These are phyloP conservation scores for Eucalyptus lansdowneana DNA, from an alignment of 345 rosid genomes.

Conservation along the genomic window DNA sequence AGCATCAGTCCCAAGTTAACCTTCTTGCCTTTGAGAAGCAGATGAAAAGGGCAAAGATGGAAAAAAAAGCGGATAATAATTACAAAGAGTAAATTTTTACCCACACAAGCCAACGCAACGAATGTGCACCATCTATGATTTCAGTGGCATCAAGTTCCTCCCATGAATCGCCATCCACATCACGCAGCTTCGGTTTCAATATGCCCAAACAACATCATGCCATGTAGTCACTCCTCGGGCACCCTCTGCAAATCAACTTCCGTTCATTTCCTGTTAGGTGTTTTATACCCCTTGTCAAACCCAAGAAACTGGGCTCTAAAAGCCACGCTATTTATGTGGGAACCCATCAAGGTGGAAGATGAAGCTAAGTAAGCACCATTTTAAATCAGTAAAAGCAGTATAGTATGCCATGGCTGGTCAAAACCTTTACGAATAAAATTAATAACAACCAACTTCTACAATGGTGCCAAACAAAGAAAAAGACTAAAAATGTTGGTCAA, in stretches of 20 bases:
- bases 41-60: neutral
- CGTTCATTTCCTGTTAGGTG: conserved; percentile 47
- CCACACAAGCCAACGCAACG: conserved; percentile 88
- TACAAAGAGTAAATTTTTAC: conserved; percentile 23
- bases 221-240: conserved; percentile 56
- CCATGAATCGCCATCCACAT: conserved; percentile 74
- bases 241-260: conserved; percentile 86
- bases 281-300: conserved; percentile 31
- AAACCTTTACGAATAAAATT: neutral
- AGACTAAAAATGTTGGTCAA: neutral
- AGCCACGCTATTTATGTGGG: neutral
- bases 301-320: conserved; percentile 2
- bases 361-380: neutral
- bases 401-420: neutral
- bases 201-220: conserved; percentile 56
- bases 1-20: neutral
- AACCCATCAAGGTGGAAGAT: neutral
- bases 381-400: neutral
- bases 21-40: neutral
- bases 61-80: neutral
- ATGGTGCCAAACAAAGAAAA: neutral
- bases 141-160: conserved; percentile 74
- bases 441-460: neutral
- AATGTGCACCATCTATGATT: conserved; percentile 65
- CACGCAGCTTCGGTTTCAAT: conserved; percentile 64